Evolutionary conservation across 495 filamentous ascomycete genomes (phyloP).

Genomic region (Podospora australis): DNA sequence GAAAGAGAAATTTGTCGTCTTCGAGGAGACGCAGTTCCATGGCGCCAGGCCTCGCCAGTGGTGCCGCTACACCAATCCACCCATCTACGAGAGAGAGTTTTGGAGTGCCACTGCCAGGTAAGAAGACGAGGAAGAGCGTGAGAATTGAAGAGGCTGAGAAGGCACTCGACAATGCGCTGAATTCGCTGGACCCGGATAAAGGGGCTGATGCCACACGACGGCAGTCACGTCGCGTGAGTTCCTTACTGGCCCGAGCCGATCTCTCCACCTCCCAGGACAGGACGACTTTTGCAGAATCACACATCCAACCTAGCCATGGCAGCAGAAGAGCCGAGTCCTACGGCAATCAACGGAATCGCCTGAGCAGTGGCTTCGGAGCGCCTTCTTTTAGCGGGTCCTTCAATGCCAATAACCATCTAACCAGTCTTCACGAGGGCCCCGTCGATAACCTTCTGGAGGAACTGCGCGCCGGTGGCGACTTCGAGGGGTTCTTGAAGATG

Average conservation of each 20-base stretch:
- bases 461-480: constrained; percentile 50
- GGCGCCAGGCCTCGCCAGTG: constrained; percentile 69
- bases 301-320: constrained; percentile 41
- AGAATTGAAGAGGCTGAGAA: constrained; percentile 47
- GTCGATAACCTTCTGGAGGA: constrained; percentile 71
- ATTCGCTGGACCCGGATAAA: constrained; percentile 69
- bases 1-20: constrained; percentile 44
- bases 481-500: constrained; percentile 64
- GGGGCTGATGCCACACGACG: constrained; percentile 57
- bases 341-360: constrained; percentile 57
- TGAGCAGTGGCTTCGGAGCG: constrained; percentile 47
- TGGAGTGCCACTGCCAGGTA: constrained; percentile 39
- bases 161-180: constrained; percentile 48
- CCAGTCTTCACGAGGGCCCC: constrained; percentile 56
- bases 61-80: constrained; percentile 70
- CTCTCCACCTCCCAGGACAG: constrained; percentile 71
- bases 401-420: constrained; percentile 27
- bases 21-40: constrained; percentile 77
- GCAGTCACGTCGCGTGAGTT: constrained; percentile 84
- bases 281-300: constrained; percentile 65
- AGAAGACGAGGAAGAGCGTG: constrained; percentile 38
- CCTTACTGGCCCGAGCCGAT: constrained; percentile 84
- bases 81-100: constrained; percentile 44
- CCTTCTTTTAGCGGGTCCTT: constrained; percentile 31
- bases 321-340: constrained; percentile 63